These are phyloP conservation scores for Apiotrichum veenhuisii DNA, from an alignment of 1,284 basidiomycete genomes.

Conservation along the genomic window DNA sequence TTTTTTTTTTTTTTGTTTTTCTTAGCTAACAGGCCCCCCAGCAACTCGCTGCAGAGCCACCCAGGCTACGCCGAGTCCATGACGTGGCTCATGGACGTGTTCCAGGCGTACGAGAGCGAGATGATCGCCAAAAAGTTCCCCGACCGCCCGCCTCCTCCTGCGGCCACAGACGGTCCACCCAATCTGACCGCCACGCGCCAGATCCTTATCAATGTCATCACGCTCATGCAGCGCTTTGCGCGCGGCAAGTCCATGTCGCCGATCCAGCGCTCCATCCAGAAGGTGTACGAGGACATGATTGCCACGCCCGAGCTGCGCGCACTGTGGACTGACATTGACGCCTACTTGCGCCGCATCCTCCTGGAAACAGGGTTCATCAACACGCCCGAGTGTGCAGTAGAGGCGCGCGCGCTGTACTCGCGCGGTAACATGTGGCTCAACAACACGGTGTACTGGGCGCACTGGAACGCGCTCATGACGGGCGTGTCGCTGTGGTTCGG, in stretches of 20 bases:
- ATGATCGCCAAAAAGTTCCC: background rate
- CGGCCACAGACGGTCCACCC: background rate
- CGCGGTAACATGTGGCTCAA: constrained; percentile 1
- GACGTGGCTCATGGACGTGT: constrained; percentile 18
- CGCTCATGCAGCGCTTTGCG: constrained; percentile 13
- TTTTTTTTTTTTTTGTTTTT: no score
- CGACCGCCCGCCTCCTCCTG: background rate
- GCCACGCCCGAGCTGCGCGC: background rate
- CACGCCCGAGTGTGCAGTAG: background rate
- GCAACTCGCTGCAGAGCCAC: constrained; percentile 3
- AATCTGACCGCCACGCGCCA: background rate
- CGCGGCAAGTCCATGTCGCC: constrained; percentile 5
- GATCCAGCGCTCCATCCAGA: constrained; percentile 9
- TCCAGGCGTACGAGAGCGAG: constrained; percentile 14
- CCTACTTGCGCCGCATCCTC: constrained; percentile 5
- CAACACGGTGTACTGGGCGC: constrained; percentile 12
- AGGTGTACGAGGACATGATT: constrained; percentile 9
- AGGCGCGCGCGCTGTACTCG: constrained; percentile 1
- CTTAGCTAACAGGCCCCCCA: no score
- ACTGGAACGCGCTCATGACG: constrained; percentile 11
- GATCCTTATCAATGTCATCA: constrained; percentile 9
- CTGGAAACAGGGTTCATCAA: constrained; percentile 8
- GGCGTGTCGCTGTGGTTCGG: constrained; percentile 9
- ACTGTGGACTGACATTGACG: constrained; percentile 6
- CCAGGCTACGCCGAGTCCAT: constrained; percentile 10